Evolutionary conservation across 441 rosid species (phyloP).

Genomic region (Brassica hybrid): DNA sequence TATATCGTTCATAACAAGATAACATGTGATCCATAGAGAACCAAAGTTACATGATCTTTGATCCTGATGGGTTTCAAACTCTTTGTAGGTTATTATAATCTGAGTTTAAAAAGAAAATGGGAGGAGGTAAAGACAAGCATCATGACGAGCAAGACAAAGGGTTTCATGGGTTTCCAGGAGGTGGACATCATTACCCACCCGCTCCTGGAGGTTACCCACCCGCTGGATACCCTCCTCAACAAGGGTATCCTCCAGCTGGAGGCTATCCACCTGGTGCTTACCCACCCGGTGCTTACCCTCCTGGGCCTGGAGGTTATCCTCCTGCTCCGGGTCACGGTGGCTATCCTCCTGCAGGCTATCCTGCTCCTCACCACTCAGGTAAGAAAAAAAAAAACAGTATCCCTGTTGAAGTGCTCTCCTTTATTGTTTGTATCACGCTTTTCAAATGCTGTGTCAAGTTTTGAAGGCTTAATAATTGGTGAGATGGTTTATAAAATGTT

Average conservation of each 20-base stretch:
- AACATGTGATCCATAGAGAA: not conserved
- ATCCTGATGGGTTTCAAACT: not conserved
- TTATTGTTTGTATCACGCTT: not conserved
- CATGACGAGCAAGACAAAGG: constrained; percentile 59
- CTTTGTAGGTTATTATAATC: constrained; percentile 25
- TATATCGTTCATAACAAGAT: not conserved
- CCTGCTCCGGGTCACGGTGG: constrained; percentile 34
- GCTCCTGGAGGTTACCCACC: not conserved
- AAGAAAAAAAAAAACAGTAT: not conserved
- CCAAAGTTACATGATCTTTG: constrained; percentile 20
- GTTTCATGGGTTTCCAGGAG: constrained; percentile 49
- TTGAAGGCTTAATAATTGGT: not conserved
- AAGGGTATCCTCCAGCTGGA: constrained; percentile 43
- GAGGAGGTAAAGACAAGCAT: constrained; percentile 57
- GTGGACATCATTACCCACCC: constrained; percentile 42
- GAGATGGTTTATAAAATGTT: not conserved
- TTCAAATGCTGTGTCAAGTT: not conserved
- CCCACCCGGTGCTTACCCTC: constrained; percentile 44
- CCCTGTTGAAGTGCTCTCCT: not conserved
- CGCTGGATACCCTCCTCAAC: constrained; percentile 36
- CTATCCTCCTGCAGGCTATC: constrained; percentile 55
- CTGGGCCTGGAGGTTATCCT: constrained; percentile 47
- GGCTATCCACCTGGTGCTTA: constrained; percentile 47
- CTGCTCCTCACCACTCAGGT: constrained; percentile 62
- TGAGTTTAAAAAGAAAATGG: constrained; percentile 46